Evolutionary conservation across 495 filamentous ascomycete species (phyloP).

Genomic region (Penicillium bialowiezense): DNA sequence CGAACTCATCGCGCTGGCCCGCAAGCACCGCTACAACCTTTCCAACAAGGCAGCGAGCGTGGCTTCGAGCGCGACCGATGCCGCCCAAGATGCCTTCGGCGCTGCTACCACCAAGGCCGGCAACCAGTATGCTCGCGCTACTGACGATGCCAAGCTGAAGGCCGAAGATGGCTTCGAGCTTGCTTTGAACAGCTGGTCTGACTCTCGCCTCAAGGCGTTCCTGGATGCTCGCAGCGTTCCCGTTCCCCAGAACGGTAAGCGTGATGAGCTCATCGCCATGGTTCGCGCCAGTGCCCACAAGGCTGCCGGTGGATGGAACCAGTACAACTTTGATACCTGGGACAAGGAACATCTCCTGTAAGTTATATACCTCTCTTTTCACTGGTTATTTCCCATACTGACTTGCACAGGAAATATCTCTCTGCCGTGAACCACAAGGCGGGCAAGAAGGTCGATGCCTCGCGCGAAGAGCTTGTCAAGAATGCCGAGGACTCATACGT

Average conservation of each 20-base stretch:
- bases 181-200: conserved; percentile 65
- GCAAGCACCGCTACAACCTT: conserved; percentile 79
- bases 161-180: conserved; percentile 65
- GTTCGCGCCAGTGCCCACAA: conserved; percentile 72
- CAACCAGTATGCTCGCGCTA: conserved; percentile 74
- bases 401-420: conserved; percentile 60
- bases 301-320: conserved; percentile 65
- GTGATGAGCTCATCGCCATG: conserved; percentile 73
- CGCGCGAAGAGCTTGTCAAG: conserved; percentile 68
- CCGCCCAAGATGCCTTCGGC: conserved; percentile 59
- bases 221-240: conserved; percentile 55
- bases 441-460: conserved; percentile 59
- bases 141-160: conserved; percentile 63
- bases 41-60: conserved; percentile 58
- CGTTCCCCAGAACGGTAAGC: conserved; percentile 72
- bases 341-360: conserved; percentile 72
- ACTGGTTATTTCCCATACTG: conserved; percentile 1
- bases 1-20: conserved; percentile 85
- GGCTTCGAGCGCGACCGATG: conserved; percentile 48
- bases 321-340: conserved; percentile 86
- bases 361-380: conserved; percentile 11
- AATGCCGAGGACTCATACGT: conserved; percentile 69
- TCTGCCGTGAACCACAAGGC: conserved; percentile 65
- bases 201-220: conserved; percentile 72
- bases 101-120: conserved; percentile 81